These are phyloP conservation scores for Bipolaris gigantea DNA, from an alignment of 2,329 filamentous ascomycete species.

Conservation along the genomic window DNA sequence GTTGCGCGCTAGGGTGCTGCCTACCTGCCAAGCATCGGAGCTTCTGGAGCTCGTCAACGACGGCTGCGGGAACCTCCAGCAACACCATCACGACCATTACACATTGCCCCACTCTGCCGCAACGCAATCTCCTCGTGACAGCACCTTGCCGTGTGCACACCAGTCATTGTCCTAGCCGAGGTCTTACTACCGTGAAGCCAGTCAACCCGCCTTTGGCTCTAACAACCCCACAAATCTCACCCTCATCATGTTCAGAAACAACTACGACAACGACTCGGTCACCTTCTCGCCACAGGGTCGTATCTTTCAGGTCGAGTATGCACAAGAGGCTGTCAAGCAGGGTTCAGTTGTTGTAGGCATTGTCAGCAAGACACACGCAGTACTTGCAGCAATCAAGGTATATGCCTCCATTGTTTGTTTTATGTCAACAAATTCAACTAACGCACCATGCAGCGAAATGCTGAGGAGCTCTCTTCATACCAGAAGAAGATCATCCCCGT, in stretches of 20 bases:
- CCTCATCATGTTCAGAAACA: slow-evolving; percentile 93
- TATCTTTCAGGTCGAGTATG: slow-evolving; percentile 99
- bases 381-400: slow-evolving; percentile 96
- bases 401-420: slow-evolving; percentile 7
- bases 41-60: slow-evolving; percentile 26
- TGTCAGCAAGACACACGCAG: slow-evolving; percentile 96
- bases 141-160: neutral
- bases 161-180: neutral
- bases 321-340: slow-evolving; percentile 97
- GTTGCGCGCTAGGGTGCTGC: slow-evolving; percentile 7
- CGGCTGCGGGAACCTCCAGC: slow-evolving; percentile 27
- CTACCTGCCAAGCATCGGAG: slow-evolving; percentile 11
- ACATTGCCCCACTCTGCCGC: slow-evolving; percentile 8
- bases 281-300: slow-evolving; percentile 99
- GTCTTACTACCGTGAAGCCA: neutral
- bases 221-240: slow-evolving; percentile 19
- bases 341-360: slow-evolving; percentile 97
- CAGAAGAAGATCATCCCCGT: slow-evolving; percentile 99
- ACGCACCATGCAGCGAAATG: slow-evolving; percentile 72
- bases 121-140: neutral
- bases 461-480: slow-evolving; percentile 98
- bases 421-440: neutral
- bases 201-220: slow-evolving; percentile 1
- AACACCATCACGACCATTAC: slow-evolving; percentile 19
- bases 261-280: slow-evolving; percentile 99